These are phyloP conservation scores for Ustilago lituana DNA, from an alignment of 1,284 basidiomycete species.

Conservation along the genomic window DNA sequence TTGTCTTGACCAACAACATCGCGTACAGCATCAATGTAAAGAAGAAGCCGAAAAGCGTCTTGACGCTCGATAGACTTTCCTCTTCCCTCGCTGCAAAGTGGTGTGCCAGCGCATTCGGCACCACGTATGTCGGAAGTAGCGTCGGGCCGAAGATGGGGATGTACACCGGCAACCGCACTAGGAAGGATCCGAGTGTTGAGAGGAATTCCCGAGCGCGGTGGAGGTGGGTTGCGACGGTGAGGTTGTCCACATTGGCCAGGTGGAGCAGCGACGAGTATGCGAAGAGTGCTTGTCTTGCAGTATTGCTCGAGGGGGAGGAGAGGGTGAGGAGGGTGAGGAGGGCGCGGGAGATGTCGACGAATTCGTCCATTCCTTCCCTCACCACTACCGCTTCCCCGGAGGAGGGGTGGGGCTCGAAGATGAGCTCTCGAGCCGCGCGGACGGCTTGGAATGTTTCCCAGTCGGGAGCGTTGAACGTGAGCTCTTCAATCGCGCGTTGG, in stretches of 20 bases:
- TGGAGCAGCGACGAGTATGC: constrained; percentile 22
- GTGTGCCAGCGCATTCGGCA: constrained; percentile 26
- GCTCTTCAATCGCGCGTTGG: constrained; percentile 76
- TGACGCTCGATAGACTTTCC: constrained; percentile 39
- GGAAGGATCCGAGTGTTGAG: constrained; percentile 8
- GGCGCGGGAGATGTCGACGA: constrained; percentile 24
- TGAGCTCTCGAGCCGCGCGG: constrained; percentile 85
- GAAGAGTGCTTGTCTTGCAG: constrained; percentile 21
- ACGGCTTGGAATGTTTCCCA: constrained; percentile 89
- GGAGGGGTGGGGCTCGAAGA: constrained; percentile 74
- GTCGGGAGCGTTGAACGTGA: constrained; percentile 89
- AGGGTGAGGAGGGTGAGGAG: constrained; percentile 26
- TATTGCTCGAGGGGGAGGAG: neutral
- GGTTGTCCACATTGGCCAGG: constrained; percentile 19
- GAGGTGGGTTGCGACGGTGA: constrained; percentile 20
- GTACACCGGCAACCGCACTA: constrained; percentile 27
- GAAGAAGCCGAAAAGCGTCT: constrained; percentile 34
- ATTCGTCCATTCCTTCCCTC: constrained; percentile 15
- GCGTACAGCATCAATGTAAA: constrained; percentile 23
- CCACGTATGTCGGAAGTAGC: constrained; percentile 35
- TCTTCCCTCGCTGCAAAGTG: constrained; percentile 41
- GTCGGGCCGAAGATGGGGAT: constrained; percentile 24
- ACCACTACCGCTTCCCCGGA: neutral
- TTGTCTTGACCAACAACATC: constrained; percentile 21
- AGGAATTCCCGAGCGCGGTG: too few relatives aligned